Conservation (phyloP, 345 rosid species). For the Litchi chinensis region DNA sequence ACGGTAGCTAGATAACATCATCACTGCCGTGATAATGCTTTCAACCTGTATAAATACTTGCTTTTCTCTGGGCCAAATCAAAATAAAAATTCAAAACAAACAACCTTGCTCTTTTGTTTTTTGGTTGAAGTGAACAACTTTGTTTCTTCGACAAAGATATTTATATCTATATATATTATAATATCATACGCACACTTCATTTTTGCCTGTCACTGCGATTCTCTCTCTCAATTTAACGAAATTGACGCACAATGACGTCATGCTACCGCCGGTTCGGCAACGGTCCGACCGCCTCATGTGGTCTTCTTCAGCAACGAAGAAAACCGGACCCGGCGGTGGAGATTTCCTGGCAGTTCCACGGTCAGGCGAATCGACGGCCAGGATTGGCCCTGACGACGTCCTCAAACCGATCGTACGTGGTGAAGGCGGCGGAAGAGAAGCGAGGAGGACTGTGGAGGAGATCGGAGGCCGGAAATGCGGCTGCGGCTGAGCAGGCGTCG, state of each 20-base stretch:
- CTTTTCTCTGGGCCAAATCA: too few relatives aligned
- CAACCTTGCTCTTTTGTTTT: too few relatives aligned
- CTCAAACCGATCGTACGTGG: constrained; percentile 31
- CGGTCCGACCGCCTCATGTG: constrained; percentile 28
- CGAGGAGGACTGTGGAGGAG: constrained; percentile 37
- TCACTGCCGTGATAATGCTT: too few relatives aligned
- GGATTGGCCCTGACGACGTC: constrained; percentile 34
- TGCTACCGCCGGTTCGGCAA: constrained; percentile 48
- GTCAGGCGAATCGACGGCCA: constrained; percentile 28
- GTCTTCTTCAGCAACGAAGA: constrained; percentile 26
- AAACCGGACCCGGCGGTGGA: constrained; percentile 27
- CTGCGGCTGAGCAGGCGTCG: constrained; percentile 31
- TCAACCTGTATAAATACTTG: too few relatives aligned
- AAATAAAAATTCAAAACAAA: too few relatives aligned
- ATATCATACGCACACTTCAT: neutral
- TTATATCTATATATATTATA: too few relatives aligned
- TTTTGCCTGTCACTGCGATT: neutral
- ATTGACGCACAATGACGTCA: constrained; percentile 47
- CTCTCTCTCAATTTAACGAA: neutral
- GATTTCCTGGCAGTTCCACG: constrained; percentile 32
- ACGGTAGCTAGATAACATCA: too few relatives aligned
- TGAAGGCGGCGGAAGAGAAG: constrained; percentile 32
- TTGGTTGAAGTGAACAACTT: too few relatives aligned
- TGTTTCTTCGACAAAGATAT: too few relatives aligned
- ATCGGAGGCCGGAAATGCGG: constrained; percentile 44